Evolutionary conservation across 2,329 filamentous ascomycete species (phyloP).

Genomic region (Venturia effusa): DNA sequence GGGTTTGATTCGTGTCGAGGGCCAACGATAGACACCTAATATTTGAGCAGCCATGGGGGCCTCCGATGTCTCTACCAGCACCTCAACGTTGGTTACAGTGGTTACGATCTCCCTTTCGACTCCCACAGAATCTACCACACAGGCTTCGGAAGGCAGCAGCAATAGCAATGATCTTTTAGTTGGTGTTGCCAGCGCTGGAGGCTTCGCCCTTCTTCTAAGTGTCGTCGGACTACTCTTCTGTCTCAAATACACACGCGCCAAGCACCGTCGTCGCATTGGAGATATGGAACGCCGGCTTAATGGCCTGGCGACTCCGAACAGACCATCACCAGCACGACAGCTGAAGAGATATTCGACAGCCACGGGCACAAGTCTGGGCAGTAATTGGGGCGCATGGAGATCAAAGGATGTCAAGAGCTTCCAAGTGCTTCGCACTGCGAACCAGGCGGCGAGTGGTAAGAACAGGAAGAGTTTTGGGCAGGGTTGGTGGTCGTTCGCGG

Average conservation of each 20-base stretch:
- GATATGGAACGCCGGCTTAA: not conserved
- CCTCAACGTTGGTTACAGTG: not conserved
- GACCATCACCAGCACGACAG: not conserved
- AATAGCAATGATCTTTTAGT: not conserved
- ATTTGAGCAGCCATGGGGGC: not conserved
- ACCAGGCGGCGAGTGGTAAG: not conserved
- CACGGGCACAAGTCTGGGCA: not conserved
- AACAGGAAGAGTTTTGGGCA: not conserved
- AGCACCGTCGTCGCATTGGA: not conserved
- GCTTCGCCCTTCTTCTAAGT: not conserved
- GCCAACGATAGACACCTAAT: not conserved
- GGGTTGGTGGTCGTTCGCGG: not conserved
- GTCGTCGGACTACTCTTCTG: not conserved
- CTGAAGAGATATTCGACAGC: not conserved
- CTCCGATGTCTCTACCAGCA: not conserved
- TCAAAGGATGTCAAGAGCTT: not conserved
- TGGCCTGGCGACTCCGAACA: not conserved
- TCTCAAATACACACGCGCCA: not conserved
- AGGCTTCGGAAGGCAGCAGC: not conserved
- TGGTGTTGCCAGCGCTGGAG: not conserved
- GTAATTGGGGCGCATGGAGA: constrained; percentile 1
- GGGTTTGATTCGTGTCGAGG: not conserved
- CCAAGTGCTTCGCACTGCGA: not conserved
- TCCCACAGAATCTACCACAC: not conserved
- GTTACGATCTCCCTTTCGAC: not conserved